These are phyloP conservation scores for Fusarium napiforme DNA, from an alignment of 2,329 filamentous ascomycete species.

Conservation along the genomic window DNA sequence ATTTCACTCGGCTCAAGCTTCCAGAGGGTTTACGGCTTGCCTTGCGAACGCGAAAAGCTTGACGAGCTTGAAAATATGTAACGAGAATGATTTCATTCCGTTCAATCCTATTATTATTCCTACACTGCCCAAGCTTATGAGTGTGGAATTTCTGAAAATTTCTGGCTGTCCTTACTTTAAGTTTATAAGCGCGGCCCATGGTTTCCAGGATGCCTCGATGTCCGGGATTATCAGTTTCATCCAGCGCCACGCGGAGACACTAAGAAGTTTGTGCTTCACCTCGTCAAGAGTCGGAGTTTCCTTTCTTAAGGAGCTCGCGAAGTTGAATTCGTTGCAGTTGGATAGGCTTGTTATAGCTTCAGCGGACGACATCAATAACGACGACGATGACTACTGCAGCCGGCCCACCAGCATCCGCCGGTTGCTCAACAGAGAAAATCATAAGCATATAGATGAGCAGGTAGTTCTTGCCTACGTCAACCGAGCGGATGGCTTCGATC, in stretches of 20 bases:
- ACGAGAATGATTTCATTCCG: too few relatives aligned
- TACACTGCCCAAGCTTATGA: neutral
- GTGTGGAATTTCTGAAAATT: conserved; percentile 1
- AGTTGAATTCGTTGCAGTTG: neutral
- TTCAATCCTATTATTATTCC: neutral
- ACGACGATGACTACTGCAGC: neutral
- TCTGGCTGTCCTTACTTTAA: too few relatives aligned
- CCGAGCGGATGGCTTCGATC: fast-evolving
- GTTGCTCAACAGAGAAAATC: too few relatives aligned
- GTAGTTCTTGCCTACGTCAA: neutral
- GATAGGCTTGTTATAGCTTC: conserved; percentile 2
- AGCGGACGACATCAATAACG: neutral
- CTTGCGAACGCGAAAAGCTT: neutral
- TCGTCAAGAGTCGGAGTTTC: too few relatives aligned
- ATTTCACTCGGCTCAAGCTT: too few relatives aligned
- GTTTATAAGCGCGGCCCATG: too few relatives aligned
- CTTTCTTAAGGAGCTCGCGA: neutral
- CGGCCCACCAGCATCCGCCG: too few relatives aligned
- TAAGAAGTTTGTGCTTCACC: neutral
- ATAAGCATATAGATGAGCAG: neutral
- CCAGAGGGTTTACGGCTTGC: neutral
- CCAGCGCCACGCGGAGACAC: neutral
- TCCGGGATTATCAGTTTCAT: neutral
- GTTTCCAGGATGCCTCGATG: too few relatives aligned
- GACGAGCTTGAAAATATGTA: conserved; percentile 1